These are phyloP conservation scores for Huntiella decipiens DNA, from an alignment of 2,329 filamentous ascomycete genomes.

Conservation along the genomic window DNA sequence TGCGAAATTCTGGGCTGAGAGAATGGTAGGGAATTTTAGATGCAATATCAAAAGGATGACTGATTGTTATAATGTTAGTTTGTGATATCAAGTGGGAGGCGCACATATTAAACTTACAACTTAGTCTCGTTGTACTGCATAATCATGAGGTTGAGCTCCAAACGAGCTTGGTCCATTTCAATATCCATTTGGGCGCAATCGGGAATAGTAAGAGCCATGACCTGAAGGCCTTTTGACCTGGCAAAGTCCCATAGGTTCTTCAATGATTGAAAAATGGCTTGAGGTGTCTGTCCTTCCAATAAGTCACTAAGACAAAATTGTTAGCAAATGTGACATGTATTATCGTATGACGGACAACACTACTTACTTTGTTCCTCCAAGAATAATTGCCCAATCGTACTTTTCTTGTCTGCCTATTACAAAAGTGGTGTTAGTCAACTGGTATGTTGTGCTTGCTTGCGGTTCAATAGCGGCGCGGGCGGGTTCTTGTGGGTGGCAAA, in stretches of 20 bases:
- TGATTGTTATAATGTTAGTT: slow-evolving; percentile 14
- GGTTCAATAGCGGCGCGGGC: background rate
- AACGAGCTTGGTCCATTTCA: slow-evolving; percentile 14
- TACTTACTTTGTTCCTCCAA: slow-evolving; percentile 43
- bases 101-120: slow-evolving; percentile 23
- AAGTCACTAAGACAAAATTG: slow-evolving; percentile 26
- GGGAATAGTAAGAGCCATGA: slow-evolving; percentile 45
- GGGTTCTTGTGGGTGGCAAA: background rate
- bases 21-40: slow-evolving; percentile 32
- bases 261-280: slow-evolving; percentile 30
- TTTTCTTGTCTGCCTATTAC: slow-evolving; percentile 12
- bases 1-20: slow-evolving; percentile 26
- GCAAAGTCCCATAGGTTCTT: slow-evolving; percentile 31
- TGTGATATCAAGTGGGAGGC: background rate
- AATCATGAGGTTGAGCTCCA: slow-evolving; percentile 28
- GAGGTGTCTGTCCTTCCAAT: slow-evolving; percentile 19
- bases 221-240: slow-evolving; percentile 29
- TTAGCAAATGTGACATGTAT: background rate
- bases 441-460: background rate
- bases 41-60: slow-evolving; percentile 37
- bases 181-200: slow-evolving; percentile 24
- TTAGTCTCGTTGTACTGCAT: slow-evolving; percentile 26
- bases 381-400: slow-evolving; percentile 42
- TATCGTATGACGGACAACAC: too few relatives aligned
- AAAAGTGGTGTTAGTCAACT: too few relatives aligned